Evolutionary conservation across 1,139 yeast genomes (phyloP).

Genomic region (Geotrichum klebahnii): DNA sequence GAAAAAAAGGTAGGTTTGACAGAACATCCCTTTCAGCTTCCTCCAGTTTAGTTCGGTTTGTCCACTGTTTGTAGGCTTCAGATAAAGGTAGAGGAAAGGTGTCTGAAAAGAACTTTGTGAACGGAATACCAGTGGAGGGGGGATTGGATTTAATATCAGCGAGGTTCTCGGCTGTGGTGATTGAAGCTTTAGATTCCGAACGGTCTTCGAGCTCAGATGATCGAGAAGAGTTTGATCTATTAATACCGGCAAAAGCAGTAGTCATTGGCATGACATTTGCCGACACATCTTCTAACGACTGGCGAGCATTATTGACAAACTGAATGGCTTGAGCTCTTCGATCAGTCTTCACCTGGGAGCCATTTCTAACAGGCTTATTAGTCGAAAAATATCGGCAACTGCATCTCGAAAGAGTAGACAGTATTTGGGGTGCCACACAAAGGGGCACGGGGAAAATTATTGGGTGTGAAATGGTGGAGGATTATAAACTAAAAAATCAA

Average conservation of each 20-base stretch:
- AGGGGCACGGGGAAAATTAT: not conserved
- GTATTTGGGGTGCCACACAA: slow-evolving; percentile 1
- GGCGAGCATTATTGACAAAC: not conserved
- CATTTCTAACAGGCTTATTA: not conserved
- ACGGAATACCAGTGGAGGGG: slow-evolving; percentile 37
- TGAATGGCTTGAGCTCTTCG: not conserved
- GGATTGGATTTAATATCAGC: slow-evolving; percentile 34
- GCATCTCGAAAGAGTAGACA: not conserved
- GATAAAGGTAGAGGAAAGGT: slow-evolving; percentile 37
- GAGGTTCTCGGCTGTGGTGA: slow-evolving; percentile 3
- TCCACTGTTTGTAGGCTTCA: slow-evolving; percentile 47
- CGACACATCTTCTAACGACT: slow-evolving; percentile 1
- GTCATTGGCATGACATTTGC: slow-evolving; percentile 1
- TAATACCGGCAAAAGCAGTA: not conserved
- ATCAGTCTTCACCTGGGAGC: too few species aligned
- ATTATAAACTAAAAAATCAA: not conserved
- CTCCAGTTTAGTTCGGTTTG: slow-evolving; percentile 38
- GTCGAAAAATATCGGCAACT: slow-evolving; percentile 2
- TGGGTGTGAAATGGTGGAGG: not conserved
- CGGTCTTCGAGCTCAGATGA: too few species aligned
- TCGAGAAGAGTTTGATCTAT: too few species aligned
- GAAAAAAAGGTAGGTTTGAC: slow-evolving; percentile 57
- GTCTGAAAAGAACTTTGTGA: slow-evolving; percentile 32
- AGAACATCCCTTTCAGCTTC: slow-evolving; percentile 44
- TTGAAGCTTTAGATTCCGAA: not conserved